Base-by-base conservation (phyloP, 2,329 filamentous ascomycete genomes). In the Podosphaera leucotricha region DNA sequence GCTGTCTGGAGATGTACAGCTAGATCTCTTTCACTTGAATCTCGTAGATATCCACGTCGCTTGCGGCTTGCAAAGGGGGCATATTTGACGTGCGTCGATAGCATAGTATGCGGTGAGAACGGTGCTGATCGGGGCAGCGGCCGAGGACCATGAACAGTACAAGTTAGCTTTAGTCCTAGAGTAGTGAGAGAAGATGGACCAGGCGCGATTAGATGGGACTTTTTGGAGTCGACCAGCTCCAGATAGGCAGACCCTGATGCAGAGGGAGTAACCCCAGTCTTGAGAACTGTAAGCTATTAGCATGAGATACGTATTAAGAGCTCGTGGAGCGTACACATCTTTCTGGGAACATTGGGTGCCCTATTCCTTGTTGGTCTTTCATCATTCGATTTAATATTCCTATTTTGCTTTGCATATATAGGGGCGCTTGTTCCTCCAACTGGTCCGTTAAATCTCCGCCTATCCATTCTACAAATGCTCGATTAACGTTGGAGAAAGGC, bases 41-140 rank as follows among this genome's bases (percentile, higher is more conserved):
- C 87, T 40, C 86, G 76, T 19, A 93, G 65, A 58, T 94, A 93
- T 11, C 86, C 84, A 58, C 81, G 73, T 47, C 90, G 71, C 54
- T 79, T 72, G 46, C 80, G 72, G 5, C 83, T 84, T 2, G 90
- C 87, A 58, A 98, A 98, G 0, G 90, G 86, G 0, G 90, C 86
- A 59, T 92, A 95, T 63, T 95, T 98, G 57, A 98, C 80, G 53
- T 93, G 84, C 2, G 87, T 92, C 13, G 81, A 84, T 43, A 98
- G 71, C 38, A 94, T 78, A 50, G 95, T 75, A 54, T 93, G 86
- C 8, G 90, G 84, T 43, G 83, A 90, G 64, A 94, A 98, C 1
- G 84, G 79, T 22, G 84, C 83, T 45, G 82, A 92, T 57, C 85
- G 76, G 26, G 87, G 86, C 37, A 98, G 70, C 20, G 90, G 85